Evolutionary conservation across 2,329 filamentous ascomycete species (phyloP), one percentile per base, ranked within the genome.

Genomic region (Colletotrichum orchidophilum): DNA sequence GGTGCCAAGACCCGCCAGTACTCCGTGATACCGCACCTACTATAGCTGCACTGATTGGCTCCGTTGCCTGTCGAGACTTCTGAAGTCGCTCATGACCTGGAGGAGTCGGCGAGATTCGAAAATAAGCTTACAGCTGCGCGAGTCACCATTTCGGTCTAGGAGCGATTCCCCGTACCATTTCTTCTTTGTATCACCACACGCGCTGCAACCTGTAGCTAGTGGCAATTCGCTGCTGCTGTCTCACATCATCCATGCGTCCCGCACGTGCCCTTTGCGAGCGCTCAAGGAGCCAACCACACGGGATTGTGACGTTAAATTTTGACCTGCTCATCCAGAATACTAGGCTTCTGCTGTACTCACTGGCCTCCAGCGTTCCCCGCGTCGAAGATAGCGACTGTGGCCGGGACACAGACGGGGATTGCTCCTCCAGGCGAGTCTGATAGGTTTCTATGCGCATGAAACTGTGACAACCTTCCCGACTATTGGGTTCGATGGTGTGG

Each of bases 381-480:
- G n/a, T 46, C 12, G 46, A 59, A 39, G 27, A 55, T 26, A 27
- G 64, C 64, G 58, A 52, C 64, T 59, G 27, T 54, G 21, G 42
- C 31, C 35, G 46, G 42, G 63, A 29, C 54, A 49, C 53, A 39
- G 53, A 27, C 55, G 21, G 24, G 58, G 27, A 24, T 63, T 33
- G 42, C 35, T 49, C 63, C 27, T 33, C 26, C 42, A 46, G 58
- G 46, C 58, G 35, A 13, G 42, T 58, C 53, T 68, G 29, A 54
- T 39, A 63, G 63, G 59, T 54, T 63, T 69, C 64, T 42, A 69
- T 68, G 64, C 53, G 64, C 69, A 71, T 71, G 58, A 71, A 58
- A 66, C 21, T 50, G 58, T 63, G 52, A 63, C 53, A 71, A 52
- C 33, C 46, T 52, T 66, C 33, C 29, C 33, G 9, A 21, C 39